Evolutionary conservation across 2,329 filamentous ascomycete species (phyloP).

Genomic region (Cytospora piceicola): DNA sequence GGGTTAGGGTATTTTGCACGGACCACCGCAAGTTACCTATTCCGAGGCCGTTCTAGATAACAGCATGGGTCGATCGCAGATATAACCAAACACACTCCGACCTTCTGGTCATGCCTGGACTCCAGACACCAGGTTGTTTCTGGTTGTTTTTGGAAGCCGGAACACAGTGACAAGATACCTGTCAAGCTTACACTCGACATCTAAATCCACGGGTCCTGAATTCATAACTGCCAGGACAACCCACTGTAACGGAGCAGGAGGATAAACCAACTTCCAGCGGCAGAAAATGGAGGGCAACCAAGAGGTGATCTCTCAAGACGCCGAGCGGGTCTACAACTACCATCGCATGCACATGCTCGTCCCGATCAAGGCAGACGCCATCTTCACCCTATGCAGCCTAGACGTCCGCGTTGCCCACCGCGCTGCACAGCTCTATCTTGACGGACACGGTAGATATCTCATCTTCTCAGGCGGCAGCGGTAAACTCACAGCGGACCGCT

Average conservation of each 20-base stretch:
- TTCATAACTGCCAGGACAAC: not conserved
- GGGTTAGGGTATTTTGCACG: too few species aligned
- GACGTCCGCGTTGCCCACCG: conserved; percentile 49
- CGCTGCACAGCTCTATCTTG: conserved; percentile 48
- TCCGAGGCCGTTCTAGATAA: too few species aligned
- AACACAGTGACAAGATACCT: too few species aligned
- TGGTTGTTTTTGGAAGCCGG: not conserved
- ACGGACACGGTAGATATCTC: conserved; percentile 44
- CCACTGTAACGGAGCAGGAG: not conserved
- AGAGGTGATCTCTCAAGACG: conserved; percentile 36
- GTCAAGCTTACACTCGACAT: too few species aligned
- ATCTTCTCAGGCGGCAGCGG: conserved; percentile 51
- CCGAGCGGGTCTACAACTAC: conserved; percentile 48
- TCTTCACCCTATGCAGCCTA: conserved; percentile 54
- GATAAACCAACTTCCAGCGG: not conserved
- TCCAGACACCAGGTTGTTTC: too few species aligned
- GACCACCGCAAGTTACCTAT: too few species aligned
- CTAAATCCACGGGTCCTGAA: too few species aligned
- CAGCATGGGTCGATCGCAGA: too few species aligned
- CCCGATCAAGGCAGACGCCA: conserved; percentile 41
- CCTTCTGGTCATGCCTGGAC: not conserved
- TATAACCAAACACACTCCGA: not conserved
- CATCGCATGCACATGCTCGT: conserved; percentile 46
- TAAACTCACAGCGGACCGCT: conserved; percentile 45
- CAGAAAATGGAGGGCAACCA: not conserved